Base-by-base conservation (phyloP, 1,284 basidiomycete species). In the Trichosporon ovoides region DNA sequence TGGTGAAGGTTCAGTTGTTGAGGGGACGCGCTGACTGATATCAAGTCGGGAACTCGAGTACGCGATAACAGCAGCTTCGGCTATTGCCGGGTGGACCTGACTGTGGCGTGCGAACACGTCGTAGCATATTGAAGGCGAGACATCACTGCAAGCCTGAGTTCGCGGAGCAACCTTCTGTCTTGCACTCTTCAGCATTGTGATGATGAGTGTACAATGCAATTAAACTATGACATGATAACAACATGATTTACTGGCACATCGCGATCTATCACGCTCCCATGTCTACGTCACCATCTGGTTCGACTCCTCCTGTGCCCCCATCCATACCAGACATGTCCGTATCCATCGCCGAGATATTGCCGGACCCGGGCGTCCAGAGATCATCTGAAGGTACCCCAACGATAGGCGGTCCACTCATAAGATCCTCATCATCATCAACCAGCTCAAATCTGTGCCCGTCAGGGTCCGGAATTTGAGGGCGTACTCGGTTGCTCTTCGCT, bases 401-500 rank as follows among this genome's bases (percentile, higher is more conserved):
- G 16, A 48, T 34, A 11, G 54, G 19, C 13, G 24, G 28, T 9
- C 37, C 49, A 14, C 37, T 53, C 52, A 56, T 54, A n/a, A 55
- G 37, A 20, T 63, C 62, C 51, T 60, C 56, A 48, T 60, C 61
- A 16, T 57, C 55, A 33, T 62, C 58, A 16, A 62, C 43, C 9
- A 50, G 55, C 53, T 62, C 58, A 31, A 62, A 62, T 0, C 61
- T 31, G 34, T 46, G 16, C 5, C 38, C 46, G 20, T 58, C 52
- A 14, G 40, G 19, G 14, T 34, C 56, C 14, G 24, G n/a, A 6
- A 38, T 37, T 19, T 22, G 18, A 12, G 35, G 28, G 16, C 16
- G 33, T 46, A 9, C 37, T 20, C n/a, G 28, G 22, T 28, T 24
- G 22, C 43, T 14, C 24, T 48, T 48, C 24, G 43, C 43, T 22